Evolutionary conservation across 371 early-diverging fungal species (phyloP).

Genomic region (Umbelopsis sp.): DNA sequence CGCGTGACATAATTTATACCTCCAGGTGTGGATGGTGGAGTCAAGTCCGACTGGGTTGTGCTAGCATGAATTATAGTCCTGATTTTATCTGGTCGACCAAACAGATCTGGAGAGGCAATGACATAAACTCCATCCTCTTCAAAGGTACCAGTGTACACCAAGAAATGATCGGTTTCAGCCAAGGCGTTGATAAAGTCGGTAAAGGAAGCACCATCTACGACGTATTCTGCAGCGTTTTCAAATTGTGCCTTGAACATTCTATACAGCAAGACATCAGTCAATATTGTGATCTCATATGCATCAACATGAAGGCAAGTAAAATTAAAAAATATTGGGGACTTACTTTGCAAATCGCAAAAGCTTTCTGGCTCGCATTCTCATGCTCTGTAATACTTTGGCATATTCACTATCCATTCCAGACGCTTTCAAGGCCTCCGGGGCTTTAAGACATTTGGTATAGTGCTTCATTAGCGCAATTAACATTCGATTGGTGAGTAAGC

Average conservation of each 20-base stretch:
- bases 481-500: conserved; percentile 51
- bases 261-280: conserved; percentile 21
- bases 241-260: conserved; percentile 68
- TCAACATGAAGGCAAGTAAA: not conserved
- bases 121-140: conserved; percentile 69
- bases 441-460: conserved; percentile 49
- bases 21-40: conserved; percentile 25
- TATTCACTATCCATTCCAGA: conserved; percentile 60
- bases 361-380: conserved; percentile 69
- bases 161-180: conserved; percentile 68
- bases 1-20: conserved; percentile 13
- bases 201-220: conserved; percentile 56
- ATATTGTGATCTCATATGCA: too few relatives aligned
- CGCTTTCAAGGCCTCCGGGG: conserved; percentile 43
- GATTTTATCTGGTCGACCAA: conserved; percentile 41
- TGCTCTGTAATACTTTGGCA: conserved; percentile 64
- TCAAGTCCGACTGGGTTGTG: conserved; percentile 36
- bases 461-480: conserved; percentile 52
- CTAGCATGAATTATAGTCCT: conserved; percentile 39
- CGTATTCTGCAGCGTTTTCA: conserved; percentile 79
- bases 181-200: conserved; percentile 59
- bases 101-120: conserved; percentile 54
- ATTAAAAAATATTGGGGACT: not conserved
- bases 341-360: conserved; percentile 66
- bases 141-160: conserved; percentile 69